Evolutionary conservation across 192 early-diverging fungal genomes (phyloP).

Genomic region (Geosiphon pyriformis): DNA sequence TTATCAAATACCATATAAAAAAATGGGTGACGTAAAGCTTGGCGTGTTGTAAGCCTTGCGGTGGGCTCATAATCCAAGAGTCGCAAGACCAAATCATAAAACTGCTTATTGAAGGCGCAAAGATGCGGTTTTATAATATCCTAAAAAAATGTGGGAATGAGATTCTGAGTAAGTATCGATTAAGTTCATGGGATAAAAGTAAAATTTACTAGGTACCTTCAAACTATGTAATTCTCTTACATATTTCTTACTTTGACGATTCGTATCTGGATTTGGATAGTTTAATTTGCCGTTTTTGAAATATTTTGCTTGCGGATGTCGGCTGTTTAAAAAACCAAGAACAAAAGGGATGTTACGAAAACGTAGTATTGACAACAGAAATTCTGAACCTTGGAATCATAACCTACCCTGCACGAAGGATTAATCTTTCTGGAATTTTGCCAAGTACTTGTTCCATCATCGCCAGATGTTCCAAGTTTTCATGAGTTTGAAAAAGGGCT

Average conservation of each 20-base stretch:
- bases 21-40: slow-evolving; percentile 83
- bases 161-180: not conserved
- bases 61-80: slow-evolving; percentile 78
- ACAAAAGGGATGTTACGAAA: slow-evolving; percentile 12
- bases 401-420: slow-evolving; percentile 42
- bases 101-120: slow-evolving; percentile 42
- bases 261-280: slow-evolving; percentile 54
- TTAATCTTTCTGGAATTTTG: slow-evolving; percentile 60
- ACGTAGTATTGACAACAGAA: not conserved
- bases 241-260: slow-evolving; percentile 51
- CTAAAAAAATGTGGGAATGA: slow-evolving; percentile 6
- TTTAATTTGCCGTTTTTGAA: slow-evolving; percentile 44
- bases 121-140: slow-evolving; percentile 43
- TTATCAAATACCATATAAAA: slow-evolving; percentile 58
- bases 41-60: slow-evolving; percentile 71
- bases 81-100: slow-evolving; percentile 66
- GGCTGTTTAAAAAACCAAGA: slow-evolving; percentile 22
- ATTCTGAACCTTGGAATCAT: slow-evolving; percentile 1
- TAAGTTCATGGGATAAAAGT: not conserved
- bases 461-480: slow-evolving; percentile 92
- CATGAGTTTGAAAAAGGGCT: slow-evolving; percentile 96
- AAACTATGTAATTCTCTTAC: slow-evolving; percentile 55
- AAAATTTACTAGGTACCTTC: slow-evolving; percentile 29
- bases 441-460: slow-evolving; percentile 95
- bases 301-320: slow-evolving; percentile 41